These are phyloP conservation scores for Eimeria tenella DNA, from an alignment of 169 alveolate genomes.

Conservation along the genomic window DNA sequence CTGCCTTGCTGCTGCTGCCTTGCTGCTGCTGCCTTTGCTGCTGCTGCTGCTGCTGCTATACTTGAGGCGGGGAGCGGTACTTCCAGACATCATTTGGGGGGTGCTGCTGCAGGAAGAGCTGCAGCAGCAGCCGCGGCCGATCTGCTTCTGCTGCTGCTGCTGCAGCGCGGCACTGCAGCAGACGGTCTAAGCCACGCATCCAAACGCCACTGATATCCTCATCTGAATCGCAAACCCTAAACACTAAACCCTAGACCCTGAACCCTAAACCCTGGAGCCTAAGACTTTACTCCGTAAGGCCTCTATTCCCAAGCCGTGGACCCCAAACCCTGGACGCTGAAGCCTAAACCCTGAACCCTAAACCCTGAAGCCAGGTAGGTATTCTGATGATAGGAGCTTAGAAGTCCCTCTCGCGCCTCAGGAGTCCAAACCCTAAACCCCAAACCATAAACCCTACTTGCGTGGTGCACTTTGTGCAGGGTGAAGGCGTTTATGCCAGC, in stretches of 20 bases:
- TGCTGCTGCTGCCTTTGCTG: not conserved
- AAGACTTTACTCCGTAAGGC: not conserved
- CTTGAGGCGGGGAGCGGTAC: not conserved
- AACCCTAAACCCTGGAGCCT: not conserved
- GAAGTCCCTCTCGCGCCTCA: not conserved
- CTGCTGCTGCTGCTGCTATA: not conserved
- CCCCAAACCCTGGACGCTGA: not conserved
- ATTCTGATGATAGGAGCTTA: not conserved
- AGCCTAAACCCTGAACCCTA: not conserved
- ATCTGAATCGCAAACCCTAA: not conserved
- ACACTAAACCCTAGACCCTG: not conserved
- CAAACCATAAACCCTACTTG: conserved; percentile 22
- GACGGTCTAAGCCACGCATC: conserved; percentile 23
- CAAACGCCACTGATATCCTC: conserved; percentile 35
- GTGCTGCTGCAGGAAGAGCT: conserved; percentile 11
- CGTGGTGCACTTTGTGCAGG: conserved; percentile 59
- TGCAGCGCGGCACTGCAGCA: conserved; percentile 45
- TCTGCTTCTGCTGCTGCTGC: not conserved
- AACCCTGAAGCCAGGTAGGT: not conserved
- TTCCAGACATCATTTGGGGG: conserved; percentile 23
- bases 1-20: no score
- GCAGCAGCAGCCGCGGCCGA: conserved; percentile 21
- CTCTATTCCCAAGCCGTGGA: not conserved
- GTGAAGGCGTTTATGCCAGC: conserved; percentile 54
- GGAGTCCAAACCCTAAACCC: conserved; percentile 1